Base-by-base conservation (phyloP, 805 yeast genomes). In the Cyberlindnera galapagoensis region DNA sequence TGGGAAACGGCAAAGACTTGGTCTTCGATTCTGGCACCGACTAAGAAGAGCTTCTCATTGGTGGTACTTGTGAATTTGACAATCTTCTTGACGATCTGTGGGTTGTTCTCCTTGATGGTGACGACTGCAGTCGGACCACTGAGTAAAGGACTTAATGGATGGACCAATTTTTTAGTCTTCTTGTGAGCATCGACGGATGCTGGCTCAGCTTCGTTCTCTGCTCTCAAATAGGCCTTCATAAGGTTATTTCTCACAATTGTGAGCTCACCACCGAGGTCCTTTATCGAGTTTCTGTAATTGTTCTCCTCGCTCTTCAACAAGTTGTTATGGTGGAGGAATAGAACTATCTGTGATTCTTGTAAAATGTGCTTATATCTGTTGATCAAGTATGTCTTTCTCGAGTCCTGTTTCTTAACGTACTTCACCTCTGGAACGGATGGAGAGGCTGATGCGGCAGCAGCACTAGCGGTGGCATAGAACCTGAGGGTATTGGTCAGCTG, bases 91-190 rank as follows among this genome's bases (percentile, higher is more conserved):
- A 88, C 83, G 14, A 63, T 61, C 11, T 60, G 47, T n/a, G 97
- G 96, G 42, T 86, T 80, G 21, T 81, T 64, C 39, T 69, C 74
- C 26, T 73, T 73, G 38, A 86, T 69, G 14, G 81, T 56, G 35
- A 90, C 74, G 8, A 83, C 67, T 1, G 94, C 94, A 3, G 95
- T 80, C 16, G 97, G 96, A 7, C 97, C 97, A 39, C 63, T 62
- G 38, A 92, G 68, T 33, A 87, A 63, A 8, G 78, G 75, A 17
- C 70, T 54, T 44, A 90, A 59, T 11, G 95, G 94, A 56, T 85
- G 94, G 17, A 56, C 52, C 7, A 60, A 60, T 21, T 60, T 57
- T 34, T 60, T 66, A 42, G 60, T 57, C 30, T 56, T 62, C 21
- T 52, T 39, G 33, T 67, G 52, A 13, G 81, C 78, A 24, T 65